Conservation (phyloP, 169 alveolate species). For the Plasmodium adleri region DNA sequence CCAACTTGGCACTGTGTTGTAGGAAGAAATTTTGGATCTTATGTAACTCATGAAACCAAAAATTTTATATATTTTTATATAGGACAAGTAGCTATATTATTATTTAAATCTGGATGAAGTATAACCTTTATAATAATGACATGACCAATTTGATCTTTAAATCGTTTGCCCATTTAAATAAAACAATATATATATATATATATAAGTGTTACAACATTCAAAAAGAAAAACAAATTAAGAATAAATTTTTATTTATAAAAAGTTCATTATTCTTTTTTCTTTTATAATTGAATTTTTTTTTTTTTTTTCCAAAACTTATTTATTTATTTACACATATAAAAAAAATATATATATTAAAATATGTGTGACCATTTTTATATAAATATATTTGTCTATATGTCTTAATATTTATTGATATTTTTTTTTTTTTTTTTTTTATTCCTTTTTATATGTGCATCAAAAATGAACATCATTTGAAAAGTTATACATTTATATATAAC, state of each 20-base stretch:
- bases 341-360: neutral
- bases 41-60: conserved; percentile 99
- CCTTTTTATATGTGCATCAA: conserved; percentile 13
- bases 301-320: conserved; percentile 18
- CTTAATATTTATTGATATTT: conserved; percentile 10
- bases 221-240: neutral
- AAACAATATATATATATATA: too few relatives aligned
- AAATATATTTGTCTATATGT: conserved; percentile 2
- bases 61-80: conserved; percentile 99
- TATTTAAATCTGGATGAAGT: conserved; percentile 97
- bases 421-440: conserved; percentile 4
- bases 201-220: neutral
- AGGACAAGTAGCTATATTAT: conserved; percentile 98
- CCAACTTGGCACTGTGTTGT: conserved; percentile 99
- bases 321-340: neutral
- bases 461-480: neutral
- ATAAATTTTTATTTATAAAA: too few relatives aligned
- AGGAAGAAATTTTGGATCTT: conserved; percentile 99
- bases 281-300: conserved; percentile 17
- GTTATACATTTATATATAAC: neutral
- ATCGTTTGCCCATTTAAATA: neutral
- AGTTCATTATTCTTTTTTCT: neutral
- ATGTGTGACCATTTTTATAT: neutral
- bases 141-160: neutral
- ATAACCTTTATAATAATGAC: neutral